These are phyloP conservation scores for Talaromyces ruber DNA, from an alignment of 495 filamentous ascomycete species.

Conservation along the genomic window DNA sequence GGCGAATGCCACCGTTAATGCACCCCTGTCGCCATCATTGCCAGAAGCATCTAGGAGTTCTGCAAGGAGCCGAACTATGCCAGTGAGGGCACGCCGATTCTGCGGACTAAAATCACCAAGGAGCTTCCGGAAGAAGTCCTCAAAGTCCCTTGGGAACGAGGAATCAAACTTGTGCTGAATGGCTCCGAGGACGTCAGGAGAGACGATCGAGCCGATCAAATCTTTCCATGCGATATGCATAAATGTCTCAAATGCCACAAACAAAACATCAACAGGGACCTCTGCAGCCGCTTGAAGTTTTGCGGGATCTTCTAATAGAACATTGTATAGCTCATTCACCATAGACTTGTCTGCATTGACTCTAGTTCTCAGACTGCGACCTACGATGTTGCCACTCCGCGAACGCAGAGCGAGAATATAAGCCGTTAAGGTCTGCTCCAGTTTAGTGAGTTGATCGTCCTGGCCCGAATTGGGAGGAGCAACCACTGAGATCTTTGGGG, in stretches of 20 bases:
- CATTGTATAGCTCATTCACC: slow-evolving; percentile 89
- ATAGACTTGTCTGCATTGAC: slow-evolving; percentile 64
- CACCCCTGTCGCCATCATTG: slow-evolving; percentile 87
- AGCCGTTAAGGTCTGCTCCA: slow-evolving; percentile 81
- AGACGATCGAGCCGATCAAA: slow-evolving; percentile 77
- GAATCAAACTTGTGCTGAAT: slow-evolving; percentile 70
- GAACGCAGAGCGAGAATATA: slow-evolving; percentile 75
- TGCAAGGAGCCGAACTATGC: slow-evolving; percentile 74
- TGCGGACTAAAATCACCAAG: slow-evolving; percentile 80
- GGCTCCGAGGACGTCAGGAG: slow-evolving; percentile 49
- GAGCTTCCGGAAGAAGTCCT: slow-evolving; percentile 69
- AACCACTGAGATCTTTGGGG: slow-evolving; percentile 27
- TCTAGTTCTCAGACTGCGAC: slow-evolving; percentile 60
- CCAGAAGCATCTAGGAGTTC: slow-evolving; percentile 90
- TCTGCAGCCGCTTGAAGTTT: slow-evolving; percentile 67
- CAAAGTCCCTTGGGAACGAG: slow-evolving; percentile 68
- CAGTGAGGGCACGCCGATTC: slow-evolving; percentile 80
- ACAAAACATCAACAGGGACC: slow-evolving; percentile 77
- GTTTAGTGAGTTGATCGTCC: slow-evolving; percentile 48
- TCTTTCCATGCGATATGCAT: slow-evolving; percentile 80
- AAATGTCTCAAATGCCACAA: slow-evolving; percentile 92
- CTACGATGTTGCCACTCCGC: slow-evolving; percentile 79
- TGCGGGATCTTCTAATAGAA: slow-evolving; percentile 69
- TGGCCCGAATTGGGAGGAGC: slow-evolving; percentile 13
- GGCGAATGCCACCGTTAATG: slow-evolving; percentile 82